Evolutionary conservation across 148 eudicot genomes (phyloP), one percentile per base, ranked within the genome.

Genomic region (Pouteria glomerata): DNA sequence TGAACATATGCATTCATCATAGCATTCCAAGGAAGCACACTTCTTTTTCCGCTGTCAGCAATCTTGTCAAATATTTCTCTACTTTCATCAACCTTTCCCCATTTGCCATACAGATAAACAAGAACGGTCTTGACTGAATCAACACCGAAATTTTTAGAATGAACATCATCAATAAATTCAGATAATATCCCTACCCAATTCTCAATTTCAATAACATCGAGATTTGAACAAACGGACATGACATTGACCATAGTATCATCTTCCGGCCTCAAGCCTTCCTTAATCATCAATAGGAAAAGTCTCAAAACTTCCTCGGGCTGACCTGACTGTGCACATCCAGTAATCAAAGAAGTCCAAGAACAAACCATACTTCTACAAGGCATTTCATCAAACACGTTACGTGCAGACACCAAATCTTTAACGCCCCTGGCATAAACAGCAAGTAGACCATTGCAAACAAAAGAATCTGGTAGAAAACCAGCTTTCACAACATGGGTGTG

Each of bases 21-120:
- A 15, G 84, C 83, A 75, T 92, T 92, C 97, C 97, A 92, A 57
- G 89, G 63, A 62, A 89, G 84, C 70, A 89, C 90, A 81, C 86
- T 87, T 74, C 73, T 81, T 75, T 82, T 88, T 29, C 96, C 88
- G 55, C 11, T 14, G 13, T 47, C 76, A 41, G 84, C 65, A 72
- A 92, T 89, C 63, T 67, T 64, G 56, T 88, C 90, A 74, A 89
- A 92, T 37, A 66, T 77, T 57, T 86, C 86, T 69, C 84, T 84
- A 51, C 96, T 82, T 76, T 72, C 70, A 12, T 81, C 86, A 30
- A 77, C 59, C 23, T 79, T 76, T 58, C 85, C 85, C 74, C 68
- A 68, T 69, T 86, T 89, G 57, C 96, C 97, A 79, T 77, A 84
- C 63, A 89, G 66, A 82, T 89, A 92, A 66, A 81, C 77, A 68